These are phyloP conservation scores for Corinectria fuckeliana DNA, from an alignment of 2,329 filamentous ascomycete species.

Conservation along the genomic window DNA sequence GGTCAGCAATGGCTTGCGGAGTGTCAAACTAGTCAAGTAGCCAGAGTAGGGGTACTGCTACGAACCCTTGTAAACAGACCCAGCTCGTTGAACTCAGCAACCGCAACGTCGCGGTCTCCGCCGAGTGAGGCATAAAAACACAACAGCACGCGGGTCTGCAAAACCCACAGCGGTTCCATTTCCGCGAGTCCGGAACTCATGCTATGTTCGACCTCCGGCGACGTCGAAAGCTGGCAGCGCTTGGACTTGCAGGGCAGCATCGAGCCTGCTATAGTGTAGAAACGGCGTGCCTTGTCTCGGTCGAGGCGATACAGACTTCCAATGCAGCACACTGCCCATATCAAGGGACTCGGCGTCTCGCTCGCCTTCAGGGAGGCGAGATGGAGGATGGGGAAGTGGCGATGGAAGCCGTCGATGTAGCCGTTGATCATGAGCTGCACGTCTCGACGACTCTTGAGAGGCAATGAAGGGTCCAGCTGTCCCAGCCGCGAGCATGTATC, in stretches of 20 bases:
- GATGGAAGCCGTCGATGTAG: not conserved
- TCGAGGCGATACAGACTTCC: not conserved
- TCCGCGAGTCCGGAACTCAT: not conserved
- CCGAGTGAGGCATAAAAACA: not conserved
- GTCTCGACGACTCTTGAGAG: not conserved
- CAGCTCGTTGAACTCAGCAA: not conserved
- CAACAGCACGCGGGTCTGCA: not conserved
- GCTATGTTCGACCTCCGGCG: not conserved
- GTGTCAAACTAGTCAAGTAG: no score
- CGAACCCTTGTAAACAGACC: not conserved
- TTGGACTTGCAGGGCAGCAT: not conserved
- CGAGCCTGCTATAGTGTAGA: not conserved
- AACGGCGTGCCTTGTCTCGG: not conserved
- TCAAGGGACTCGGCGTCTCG: not conserved
- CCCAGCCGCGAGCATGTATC: not conserved
- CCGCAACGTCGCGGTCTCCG: not conserved
- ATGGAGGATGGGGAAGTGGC: not conserved
- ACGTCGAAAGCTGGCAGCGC: not conserved
- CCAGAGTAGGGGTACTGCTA: not conserved
- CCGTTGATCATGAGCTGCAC: not conserved
- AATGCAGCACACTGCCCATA: not conserved
- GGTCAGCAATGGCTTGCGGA: not conserved
- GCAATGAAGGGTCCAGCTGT: not conserved
- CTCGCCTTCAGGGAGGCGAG: not conserved
- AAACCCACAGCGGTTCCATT: not conserved